Conservation (phyloP, 1,139 yeast genomes). For the Pichia sp. region DNA sequence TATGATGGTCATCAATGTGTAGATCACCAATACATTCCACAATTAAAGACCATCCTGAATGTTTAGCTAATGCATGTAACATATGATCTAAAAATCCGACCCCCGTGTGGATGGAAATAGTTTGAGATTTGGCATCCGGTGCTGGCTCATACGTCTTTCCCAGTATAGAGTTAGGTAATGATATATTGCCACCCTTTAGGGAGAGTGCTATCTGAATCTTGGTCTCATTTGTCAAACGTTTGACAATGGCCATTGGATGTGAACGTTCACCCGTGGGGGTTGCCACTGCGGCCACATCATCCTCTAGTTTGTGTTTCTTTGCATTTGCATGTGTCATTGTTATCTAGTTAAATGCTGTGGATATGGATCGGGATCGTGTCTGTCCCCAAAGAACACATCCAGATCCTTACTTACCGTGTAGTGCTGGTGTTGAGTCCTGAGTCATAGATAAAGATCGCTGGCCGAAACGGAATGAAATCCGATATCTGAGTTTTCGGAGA, state of each 20-base stretch:
- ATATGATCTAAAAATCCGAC: conserved; percentile 94
- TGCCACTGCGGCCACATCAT: conserved; percentile 11
- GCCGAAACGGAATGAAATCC: too few relatives aligned
- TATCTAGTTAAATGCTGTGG: too few relatives aligned
- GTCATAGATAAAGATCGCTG: too few relatives aligned
- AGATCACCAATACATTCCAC: conserved; percentile 90
- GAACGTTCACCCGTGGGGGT: conserved; percentile 18
- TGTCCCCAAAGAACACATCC: too few relatives aligned
- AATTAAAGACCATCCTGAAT: conserved; percentile 90
- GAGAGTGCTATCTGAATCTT: conserved; percentile 81
- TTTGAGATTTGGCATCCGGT: conserved; percentile 39
- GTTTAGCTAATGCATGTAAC: conserved; percentile 96
- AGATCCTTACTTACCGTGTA: too few relatives aligned
- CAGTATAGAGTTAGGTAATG: conserved; percentile 50
- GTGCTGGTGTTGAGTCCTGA: too few relatives aligned
- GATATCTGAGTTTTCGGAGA: too few relatives aligned
- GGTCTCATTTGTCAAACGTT: conserved; percentile 85
- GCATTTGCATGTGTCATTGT: too few relatives aligned
- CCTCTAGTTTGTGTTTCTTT: conserved; percentile 14
- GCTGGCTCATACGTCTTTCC: conserved; percentile 16
- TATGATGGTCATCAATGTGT: conserved; percentile 95
- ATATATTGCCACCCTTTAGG: conserved; percentile 74
- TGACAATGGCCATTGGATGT: conserved; percentile 54
- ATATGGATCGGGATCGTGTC: too few relatives aligned
- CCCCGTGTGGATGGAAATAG: conserved; percentile 79